Evolutionary conservation across 2,329 filamentous ascomycete species (phyloP), one percentile per base, ranked within the genome.

Genomic region (Fusarium xylarioides): DNA sequence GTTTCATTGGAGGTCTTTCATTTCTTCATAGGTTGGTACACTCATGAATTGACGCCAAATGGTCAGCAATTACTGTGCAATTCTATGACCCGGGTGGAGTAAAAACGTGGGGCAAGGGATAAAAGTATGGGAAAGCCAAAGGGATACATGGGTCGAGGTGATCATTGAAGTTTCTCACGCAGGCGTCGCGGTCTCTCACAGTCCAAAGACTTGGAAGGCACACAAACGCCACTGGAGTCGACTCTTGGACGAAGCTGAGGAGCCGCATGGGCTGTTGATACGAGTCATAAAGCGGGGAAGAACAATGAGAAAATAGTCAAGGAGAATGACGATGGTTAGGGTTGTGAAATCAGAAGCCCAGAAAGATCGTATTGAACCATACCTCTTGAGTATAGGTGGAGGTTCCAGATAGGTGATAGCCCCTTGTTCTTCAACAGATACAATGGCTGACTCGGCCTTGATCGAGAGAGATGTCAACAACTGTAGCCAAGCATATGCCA

Each of bases 191-290:
- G 50, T 52, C 56, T 60, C 52, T 73, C 49, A 44, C 49, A 50
- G 30, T 60, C 53, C 62, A 69, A 63, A 71, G 44, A 53, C 59
- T 43, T 43, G 50, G 42, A 42, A 43, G 53, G 47, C 63, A 53
- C 66, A 70, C 57, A 62, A 61, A 72, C 73, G 60, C 74, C 75
- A 76, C 68, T 72, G 30, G 58, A 63, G 58, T 69, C 58, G 44
- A 71, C 56, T 61, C 62, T 60, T 37, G 26, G 49, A 40, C 40
- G 30, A 57, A 14, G 43, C 37, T 53, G 50, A 40, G 63, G 42
- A 49, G 35, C 42, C 47, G 66, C 42, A 59, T 73, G 55, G 62
- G 61, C 35, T 49, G 19, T 40, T 54, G 50, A 63, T 46, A 49
- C 53, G 54, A 67, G 52, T 59, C 66, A 49, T 60, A 54, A 60